A percentile compares a stretch with the other conserved stretches of the same genome.
Conservation (phyloP, 306 rosid genomes). For the Cicer yamashitae region DNA sequence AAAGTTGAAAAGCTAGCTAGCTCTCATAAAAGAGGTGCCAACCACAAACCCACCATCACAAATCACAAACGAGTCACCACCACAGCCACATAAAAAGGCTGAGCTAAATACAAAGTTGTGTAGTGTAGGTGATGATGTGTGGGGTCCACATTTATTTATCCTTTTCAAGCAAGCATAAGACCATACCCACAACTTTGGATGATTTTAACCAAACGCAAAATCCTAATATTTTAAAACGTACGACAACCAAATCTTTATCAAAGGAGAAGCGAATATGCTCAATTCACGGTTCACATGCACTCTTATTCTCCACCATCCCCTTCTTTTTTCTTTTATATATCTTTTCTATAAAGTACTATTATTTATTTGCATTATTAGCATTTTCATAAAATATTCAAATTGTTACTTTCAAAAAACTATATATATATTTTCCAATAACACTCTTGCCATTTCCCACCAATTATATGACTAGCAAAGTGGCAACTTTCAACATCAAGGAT, state of each 20-base stretch:
- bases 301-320: constrained; percentile 69
- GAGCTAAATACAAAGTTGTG: constrained; percentile 42
- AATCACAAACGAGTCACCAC: constrained; percentile 38
- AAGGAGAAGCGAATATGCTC: constrained; percentile 64
- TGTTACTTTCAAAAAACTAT: constrained; percentile 26
- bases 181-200: constrained; percentile 56
- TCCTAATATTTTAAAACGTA: constrained; percentile 22
- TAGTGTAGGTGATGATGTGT: constrained; percentile 47
- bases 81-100: constrained; percentile 58
- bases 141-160: constrained; percentile 59
- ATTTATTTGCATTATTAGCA: constrained; percentile 17
- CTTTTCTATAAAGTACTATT: neutral
- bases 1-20: constrained; percentile 41
- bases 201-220: constrained; percentile 36
- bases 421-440: constrained; percentile 41
- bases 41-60: constrained; percentile 52
- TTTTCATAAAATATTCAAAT: constrained; percentile 33
- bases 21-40: constrained; percentile 23
- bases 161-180: constrained; percentile 32
- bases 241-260: constrained; percentile 59
- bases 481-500: constrained; percentile 49
- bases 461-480: constrained; percentile 31
- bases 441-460: constrained; percentile 50
- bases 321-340: constrained; percentile 26
- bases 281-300: constrained; percentile 59